Evolutionary conservation across 2,329 filamentous ascomycete species (phyloP), one percentile per base, ranked within the genome.

Genomic region (Mollisia scopiformis): DNA sequence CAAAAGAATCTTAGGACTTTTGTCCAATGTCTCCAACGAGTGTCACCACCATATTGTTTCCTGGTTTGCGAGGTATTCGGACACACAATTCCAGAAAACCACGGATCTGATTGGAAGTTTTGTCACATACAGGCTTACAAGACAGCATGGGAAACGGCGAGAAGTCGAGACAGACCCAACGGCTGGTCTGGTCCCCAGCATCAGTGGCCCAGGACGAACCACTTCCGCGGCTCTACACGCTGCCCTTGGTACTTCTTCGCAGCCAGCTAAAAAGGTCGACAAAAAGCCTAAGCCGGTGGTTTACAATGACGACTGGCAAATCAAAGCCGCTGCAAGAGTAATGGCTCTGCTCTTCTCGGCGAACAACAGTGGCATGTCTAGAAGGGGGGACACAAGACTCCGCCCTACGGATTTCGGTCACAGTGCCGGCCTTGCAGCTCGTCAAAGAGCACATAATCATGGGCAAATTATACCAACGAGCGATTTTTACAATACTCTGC

Each of bases 291-390:
- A 84, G 66, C 80, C 80, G 63, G 81, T 87, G 1, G 77, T 86
- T 0, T 96, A 95, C 72, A 82, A 83, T 21, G 91, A 94, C 61
- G 93, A 97, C 71, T 97, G 93, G 93, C 93, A 97, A 74, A 86
- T 96, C 59, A 90, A 87, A 73, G 91, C 91, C 11, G 90, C 90
- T 7, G 88, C 92, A 2, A 88, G 89, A 67, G 86, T 96, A 2
- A 88, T 97, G 81, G 87, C 90, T 10, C 75, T 97, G 23, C 75
- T 97, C 1, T 96, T 96, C 71, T 84, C 88, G 1, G 93, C 93
- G 27, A 97, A 97, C 75, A 90, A 88, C 62, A 81, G 76, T 39
- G 73, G 75, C 54, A 61, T 75, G 28, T 64, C 73, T 37, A 77
- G 77, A 60, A 78, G 74, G 68, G 72, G 74, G 25, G 76, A 79